These are phyloP conservation scores for Colletotrichum euphorbiae DNA, from an alignment of 2,329 filamentous ascomycete species.

Conservation along the genomic window DNA sequence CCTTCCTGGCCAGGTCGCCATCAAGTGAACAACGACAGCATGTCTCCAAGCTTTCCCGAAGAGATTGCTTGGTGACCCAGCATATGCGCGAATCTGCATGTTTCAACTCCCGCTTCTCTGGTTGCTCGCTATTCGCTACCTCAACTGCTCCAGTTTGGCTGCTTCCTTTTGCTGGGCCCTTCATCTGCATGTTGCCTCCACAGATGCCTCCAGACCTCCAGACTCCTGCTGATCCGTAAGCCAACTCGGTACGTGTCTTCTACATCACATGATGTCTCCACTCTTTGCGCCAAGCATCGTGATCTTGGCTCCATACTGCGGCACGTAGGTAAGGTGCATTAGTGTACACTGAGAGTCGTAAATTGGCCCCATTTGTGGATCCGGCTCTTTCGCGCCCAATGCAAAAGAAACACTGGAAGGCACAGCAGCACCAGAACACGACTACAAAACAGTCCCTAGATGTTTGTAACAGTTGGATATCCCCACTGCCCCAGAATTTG, in stretches of 20 bases:
- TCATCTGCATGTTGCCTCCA: not conserved
- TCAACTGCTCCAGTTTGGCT: too few species aligned
- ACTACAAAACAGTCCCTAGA: too few species aligned
- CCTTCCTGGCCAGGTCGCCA: too few species aligned
- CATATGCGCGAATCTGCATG: conserved; percentile 7
- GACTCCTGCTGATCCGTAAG: not conserved
- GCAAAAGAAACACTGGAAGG: not conserved
- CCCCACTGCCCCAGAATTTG: too few species aligned
- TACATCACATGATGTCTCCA: not conserved
- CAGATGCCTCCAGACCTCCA: not conserved
- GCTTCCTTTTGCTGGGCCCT: not conserved
- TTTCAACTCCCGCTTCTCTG: not conserved
- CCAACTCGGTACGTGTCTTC: not conserved
- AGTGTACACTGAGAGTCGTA: not conserved
- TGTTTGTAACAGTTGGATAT: too few species aligned
- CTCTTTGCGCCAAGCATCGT: not conserved
- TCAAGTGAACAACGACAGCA: too few species aligned
- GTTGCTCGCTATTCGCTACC: too few species aligned
- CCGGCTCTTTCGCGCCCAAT: not conserved
- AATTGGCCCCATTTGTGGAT: not conserved
- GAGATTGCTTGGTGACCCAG: not conserved
- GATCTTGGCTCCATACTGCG: not conserved
- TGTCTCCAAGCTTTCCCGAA: not conserved
- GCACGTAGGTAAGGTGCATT: too few species aligned
- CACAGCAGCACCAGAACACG: not conserved